phyloP scores from a whole-genome alignment of 2,329 filamentous ascomycete species.

The Truncatella angustata region DNA sequence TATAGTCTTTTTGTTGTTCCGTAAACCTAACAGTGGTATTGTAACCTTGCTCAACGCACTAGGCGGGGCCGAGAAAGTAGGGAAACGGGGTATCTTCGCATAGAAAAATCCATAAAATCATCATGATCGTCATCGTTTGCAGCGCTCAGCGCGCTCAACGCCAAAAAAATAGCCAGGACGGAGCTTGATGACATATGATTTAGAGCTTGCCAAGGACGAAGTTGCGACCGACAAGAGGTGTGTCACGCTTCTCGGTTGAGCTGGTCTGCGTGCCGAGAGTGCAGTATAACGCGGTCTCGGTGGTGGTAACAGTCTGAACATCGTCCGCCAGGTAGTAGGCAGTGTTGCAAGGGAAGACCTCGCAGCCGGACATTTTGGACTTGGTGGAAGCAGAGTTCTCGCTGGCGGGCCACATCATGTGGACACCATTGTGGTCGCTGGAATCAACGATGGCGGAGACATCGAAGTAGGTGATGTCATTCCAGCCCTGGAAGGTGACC shows the following conservation, averaged over 20 bases:
- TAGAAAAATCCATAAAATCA: constrained; percentile 2
- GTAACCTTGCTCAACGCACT: constrained; percentile 1
- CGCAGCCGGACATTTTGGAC: constrained; percentile 48
- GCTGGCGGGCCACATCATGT: constrained; percentile 49
- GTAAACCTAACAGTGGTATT: constrained; percentile 13
- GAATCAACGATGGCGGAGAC: constrained; percentile 57
- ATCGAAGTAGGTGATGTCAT: constrained; percentile 53
- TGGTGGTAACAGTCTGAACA: constrained; percentile 52
- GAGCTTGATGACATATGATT: constrained; percentile 11
- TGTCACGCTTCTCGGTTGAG: constrained; percentile 19
- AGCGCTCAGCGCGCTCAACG: constrained; percentile 25
- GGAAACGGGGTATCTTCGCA: constrained; percentile 20
- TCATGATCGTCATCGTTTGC: constrained; percentile 23
- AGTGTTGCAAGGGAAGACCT: constrained; percentile 50
- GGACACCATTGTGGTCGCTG: constrained; percentile 48
- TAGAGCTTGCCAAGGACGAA: constrained; percentile 33
- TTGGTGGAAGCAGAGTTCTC: constrained; percentile 18
- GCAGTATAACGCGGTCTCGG: constrained; percentile 47
- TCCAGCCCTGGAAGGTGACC: constrained; percentile 47
- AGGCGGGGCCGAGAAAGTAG: constrained; percentile 7
- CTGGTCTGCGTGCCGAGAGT: constrained; percentile 41
- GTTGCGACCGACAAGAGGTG: constrained; percentile 27
- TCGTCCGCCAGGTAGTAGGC: constrained; percentile 54
- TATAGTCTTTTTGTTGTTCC: constrained; percentile 22
- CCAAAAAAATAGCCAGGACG: constrained; percentile 12